Percentiles rank a stretch among this genome's conserved stretches.
Conservation (phyloP, 192 early-diverging fungal genomes). For the Umbelopsis sp. region DNA sequence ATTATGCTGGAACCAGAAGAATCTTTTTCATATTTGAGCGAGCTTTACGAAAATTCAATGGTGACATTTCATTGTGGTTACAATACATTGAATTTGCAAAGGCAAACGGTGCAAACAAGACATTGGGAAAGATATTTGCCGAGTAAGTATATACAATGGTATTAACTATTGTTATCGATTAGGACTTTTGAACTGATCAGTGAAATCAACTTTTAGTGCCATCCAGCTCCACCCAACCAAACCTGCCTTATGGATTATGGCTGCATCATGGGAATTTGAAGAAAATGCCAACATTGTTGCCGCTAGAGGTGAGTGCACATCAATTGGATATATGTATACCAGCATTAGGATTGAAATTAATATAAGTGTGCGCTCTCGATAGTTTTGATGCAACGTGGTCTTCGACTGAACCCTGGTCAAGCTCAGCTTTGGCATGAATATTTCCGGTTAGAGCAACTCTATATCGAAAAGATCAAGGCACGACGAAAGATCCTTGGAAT, state of each 20-base stretch:
- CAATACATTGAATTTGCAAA: constrained; percentile 90
- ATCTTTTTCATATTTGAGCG: constrained; percentile 83
- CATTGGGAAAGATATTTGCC: constrained; percentile 76
- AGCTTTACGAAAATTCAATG: constrained; percentile 73
- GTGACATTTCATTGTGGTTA: constrained; percentile 83
- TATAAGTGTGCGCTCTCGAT: neutral
- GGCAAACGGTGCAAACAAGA: constrained; percentile 48
- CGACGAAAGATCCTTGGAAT: constrained; percentile 81
- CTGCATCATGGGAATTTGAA: constrained; percentile 88
- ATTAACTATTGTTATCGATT: neutral
- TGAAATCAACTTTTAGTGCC: constrained; percentile 49
- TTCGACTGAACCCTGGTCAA: constrained; percentile 78
- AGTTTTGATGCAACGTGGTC: constrained; percentile 82
- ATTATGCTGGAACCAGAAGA: constrained; percentile 73
- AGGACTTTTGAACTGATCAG: neutral
- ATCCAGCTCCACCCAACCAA: constrained; percentile 87
- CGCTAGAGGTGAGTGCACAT: constrained; percentile 59
- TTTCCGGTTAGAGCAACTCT: constrained; percentile 89
- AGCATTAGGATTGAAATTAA: too few species aligned
- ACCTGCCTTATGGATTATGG: constrained; percentile 85
- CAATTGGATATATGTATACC: too few species aligned
- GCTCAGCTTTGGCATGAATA: constrained; percentile 89
- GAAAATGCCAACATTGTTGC: constrained; percentile 77
- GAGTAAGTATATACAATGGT: constrained; percentile 38
- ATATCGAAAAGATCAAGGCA: constrained; percentile 82